Percentiles rank a stretch among this genome's conserved stretches.
phyloP scores from a whole-genome alignment of 2,329 filamentous ascomycete genomes.

The Didymella sp. region DNA sequence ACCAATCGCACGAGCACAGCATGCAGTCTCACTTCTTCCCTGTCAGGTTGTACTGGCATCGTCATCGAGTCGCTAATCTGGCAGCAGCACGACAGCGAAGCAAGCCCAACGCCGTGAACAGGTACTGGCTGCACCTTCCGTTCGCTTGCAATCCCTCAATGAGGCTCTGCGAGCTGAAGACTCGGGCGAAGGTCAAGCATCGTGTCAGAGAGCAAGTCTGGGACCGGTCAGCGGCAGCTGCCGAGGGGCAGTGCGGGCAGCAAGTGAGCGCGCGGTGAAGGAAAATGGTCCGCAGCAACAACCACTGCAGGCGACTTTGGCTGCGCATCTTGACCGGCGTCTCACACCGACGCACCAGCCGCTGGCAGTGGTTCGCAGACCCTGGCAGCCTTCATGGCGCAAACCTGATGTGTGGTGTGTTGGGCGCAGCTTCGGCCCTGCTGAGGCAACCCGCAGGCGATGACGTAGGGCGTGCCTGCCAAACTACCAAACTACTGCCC shows the following conservation, averaged over 20 bases:
- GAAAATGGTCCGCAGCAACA: neutral
- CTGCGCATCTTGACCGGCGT: slow-evolving; percentile 10
- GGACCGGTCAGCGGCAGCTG: slow-evolving; percentile 19
- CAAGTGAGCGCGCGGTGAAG: slow-evolving; percentile 2
- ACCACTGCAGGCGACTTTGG: slow-evolving; percentile 6
- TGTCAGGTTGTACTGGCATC: slow-evolving; percentile 9
- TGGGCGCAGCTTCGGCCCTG: slow-evolving; percentile 19
- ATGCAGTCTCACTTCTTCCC: slow-evolving; percentile 8
- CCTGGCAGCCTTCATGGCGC: slow-evolving; percentile 3
- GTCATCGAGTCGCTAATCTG: slow-evolving; percentile 10
- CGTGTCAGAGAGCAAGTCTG: slow-evolving; percentile 4
- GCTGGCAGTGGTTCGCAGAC: slow-evolving; percentile 2
- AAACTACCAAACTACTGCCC: slow-evolving; percentile 2
- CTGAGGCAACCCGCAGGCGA: slow-evolving; percentile 4
- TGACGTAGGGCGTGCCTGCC: slow-evolving; percentile 13
- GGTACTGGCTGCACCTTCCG: neutral
- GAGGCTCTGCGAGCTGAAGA: slow-evolving; percentile 15
- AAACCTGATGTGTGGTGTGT: slow-evolving; percentile 14
- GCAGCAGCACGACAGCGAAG: neutral
- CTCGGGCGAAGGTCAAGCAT: slow-evolving; percentile 13
- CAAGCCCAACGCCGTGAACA: neutral
- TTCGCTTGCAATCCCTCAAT: neutral
- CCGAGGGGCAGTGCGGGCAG: slow-evolving; percentile 3
- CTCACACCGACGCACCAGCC: slow-evolving; percentile 5
- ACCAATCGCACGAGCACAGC: slow-evolving; percentile 3